phyloP scores from a whole-genome alignment of 1,284 basidiomycete species.

The Marasmius sp. region DNA sequence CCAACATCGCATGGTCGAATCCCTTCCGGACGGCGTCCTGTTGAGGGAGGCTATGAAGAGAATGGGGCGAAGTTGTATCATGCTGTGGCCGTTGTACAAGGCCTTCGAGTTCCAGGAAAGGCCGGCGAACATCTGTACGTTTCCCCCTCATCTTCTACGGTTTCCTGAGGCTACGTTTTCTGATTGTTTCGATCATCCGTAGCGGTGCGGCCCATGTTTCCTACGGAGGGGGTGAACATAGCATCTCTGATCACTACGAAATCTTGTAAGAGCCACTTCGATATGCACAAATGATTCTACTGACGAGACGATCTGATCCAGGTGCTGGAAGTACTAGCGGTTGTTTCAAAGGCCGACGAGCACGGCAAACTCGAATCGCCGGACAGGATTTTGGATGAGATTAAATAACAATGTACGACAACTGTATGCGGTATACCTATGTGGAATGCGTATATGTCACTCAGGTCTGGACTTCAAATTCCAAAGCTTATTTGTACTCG shows the following conservation, averaged over 20 bases:
- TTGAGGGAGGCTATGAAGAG: conserved; percentile 55
- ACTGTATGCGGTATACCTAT: too few relatives aligned
- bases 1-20: conserved; percentile 55
- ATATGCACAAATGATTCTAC: background rate
- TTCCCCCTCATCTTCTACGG: background rate
- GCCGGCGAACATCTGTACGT: conserved; percentile 67
- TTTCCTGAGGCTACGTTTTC: background rate
- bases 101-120: conserved; percentile 68
- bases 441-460: too few relatives aligned
- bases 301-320: background rate
- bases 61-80: conserved; percentile 51
- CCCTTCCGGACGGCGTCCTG: conserved; percentile 49
- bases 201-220: conserved; percentile 23
- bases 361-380: too few relatives aligned
- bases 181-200: background rate
- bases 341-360: background rate
- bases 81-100: conserved; percentile 46
- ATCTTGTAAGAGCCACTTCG: conserved; percentile 47
- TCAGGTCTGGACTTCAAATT: too few relatives aligned
- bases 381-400: too few relatives aligned
- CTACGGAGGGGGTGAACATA: conserved; percentile 43
- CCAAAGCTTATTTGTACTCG: too few relatives aligned
- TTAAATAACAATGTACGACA: too few relatives aligned
- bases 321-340: conserved; percentile 10
- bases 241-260: conserved; percentile 48